phyloP scores from a whole-genome alignment of 2,329 filamentous ascomycete genomes.

The Cladosporium sp. region DNA sequence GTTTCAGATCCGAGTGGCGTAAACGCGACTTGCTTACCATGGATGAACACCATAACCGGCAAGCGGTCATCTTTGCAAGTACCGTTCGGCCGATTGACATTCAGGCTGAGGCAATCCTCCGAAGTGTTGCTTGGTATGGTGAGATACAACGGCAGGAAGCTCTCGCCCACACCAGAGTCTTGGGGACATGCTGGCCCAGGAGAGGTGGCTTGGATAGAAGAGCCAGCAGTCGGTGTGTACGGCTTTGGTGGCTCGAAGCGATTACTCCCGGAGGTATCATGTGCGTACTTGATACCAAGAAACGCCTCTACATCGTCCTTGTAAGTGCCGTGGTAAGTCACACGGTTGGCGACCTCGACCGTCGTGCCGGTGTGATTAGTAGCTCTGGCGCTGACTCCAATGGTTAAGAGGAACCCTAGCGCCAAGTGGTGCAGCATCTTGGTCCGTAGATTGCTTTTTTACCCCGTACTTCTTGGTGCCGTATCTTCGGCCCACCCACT shows the following conservation, averaged over 20 bases:
- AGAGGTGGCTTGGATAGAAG: constrained; percentile 25
- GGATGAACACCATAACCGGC: constrained; percentile 36
- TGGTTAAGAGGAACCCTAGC: neutral
- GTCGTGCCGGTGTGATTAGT: neutral
- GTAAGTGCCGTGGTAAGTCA: constrained; percentile 26
- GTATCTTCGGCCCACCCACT: too few relatives aligned
- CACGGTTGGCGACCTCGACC: constrained; percentile 5
- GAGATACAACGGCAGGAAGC: constrained; percentile 9
- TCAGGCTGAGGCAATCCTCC: constrained; percentile 32
- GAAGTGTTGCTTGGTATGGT: constrained; percentile 1
- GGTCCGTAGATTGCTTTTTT: neutral
- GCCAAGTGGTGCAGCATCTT: constrained; percentile 1
- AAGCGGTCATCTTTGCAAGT: constrained; percentile 24
- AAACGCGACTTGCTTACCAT: too few relatives aligned
- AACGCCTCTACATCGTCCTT: constrained; percentile 30
- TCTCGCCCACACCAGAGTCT: constrained; percentile 5
- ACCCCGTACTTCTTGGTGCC: too few relatives aligned
- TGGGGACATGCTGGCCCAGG: constrained; percentile 32
- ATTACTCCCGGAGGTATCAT: constrained; percentile 28
- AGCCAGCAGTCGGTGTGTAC: constrained; percentile 17
- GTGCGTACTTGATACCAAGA: constrained; percentile 30
- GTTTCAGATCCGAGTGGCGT: too few relatives aligned
- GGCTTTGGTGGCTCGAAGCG: constrained; percentile 31
- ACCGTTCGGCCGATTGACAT: constrained; percentile 22
- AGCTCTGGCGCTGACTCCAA: neutral